Base-by-base conservation (phyloP, 1,284 basidiomycete genomes). In the Earliella scabrosa region DNA sequence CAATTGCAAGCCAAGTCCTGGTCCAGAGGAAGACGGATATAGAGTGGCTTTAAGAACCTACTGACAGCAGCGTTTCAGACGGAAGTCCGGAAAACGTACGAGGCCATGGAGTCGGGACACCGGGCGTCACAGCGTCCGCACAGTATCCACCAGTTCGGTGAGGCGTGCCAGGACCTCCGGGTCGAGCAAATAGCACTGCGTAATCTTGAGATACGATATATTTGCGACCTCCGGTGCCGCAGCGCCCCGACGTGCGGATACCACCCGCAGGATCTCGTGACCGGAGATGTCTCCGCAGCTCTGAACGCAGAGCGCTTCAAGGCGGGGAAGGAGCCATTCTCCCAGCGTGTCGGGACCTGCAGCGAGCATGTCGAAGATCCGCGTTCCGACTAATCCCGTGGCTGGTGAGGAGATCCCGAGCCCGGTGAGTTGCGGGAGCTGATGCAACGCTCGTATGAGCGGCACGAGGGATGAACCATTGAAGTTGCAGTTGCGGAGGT, bases 201-300 rank as follows among this genome's bases (percentile, higher is more conserved):
- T 44, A 11, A 71, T 54, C 52, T 68, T 68, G 40, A 71, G 45
- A 36, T 55, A 70, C 36, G 55, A 40, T 45, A 71, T 64, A 9
- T 63, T 59, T 18, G 53, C 51, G 18, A 66, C 65, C 10, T 60
- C 54, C 4, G 53, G 35, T 23, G 47, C 60, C 36, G 56, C 47
- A 11, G 55, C 54, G 47, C 50, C 56, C 50, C 59, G 63, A 13
- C 71, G 63, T 35, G 71, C 66, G 31, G 49, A 45, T 4, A 68
- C 71, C 29, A 71, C 65, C 21, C 65, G 63, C 4, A 72, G 54
- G 31, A 74, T 45, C 52, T 73, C 72, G 55, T 73, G 69, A 6
- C 72, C 73, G 3, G 67, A 66, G 14, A 74, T 58, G 54, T 72
- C 72, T 6, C 65, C 54, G 48, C 69, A 73, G 27, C 63, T 65